phyloP scores from a whole-genome alignment of 306 rosid species.

The Trifolium pratense region DNA sequence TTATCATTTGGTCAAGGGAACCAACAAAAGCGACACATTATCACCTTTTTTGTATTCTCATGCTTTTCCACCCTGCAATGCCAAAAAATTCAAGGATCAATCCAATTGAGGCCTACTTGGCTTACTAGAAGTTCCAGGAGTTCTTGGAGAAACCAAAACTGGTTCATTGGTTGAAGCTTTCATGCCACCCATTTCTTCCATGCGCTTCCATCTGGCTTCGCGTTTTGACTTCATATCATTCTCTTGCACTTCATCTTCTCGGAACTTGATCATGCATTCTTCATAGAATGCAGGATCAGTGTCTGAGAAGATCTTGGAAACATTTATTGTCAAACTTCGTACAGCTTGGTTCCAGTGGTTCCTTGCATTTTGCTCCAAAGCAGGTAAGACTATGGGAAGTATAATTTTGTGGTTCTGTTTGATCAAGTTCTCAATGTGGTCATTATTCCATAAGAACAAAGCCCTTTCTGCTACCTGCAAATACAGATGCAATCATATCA shows the following conservation, averaged over 20 bases:
- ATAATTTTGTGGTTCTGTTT: constrained; percentile 75
- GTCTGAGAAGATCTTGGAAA: constrained; percentile 83
- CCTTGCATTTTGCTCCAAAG: constrained; percentile 74
- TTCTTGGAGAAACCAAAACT: constrained; percentile 75
- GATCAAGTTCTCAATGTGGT: constrained; percentile 78
- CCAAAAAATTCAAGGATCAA: constrained; percentile 38
- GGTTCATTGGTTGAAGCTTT: constrained; percentile 73
- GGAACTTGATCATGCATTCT: constrained; percentile 74
- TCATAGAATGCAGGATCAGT: constrained; percentile 74
- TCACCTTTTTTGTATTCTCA: constrained; percentile 34
- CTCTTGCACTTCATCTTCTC: constrained; percentile 73
- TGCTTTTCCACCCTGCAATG: constrained; percentile 36
- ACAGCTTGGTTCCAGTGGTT: constrained; percentile 97
- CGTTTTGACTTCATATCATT: constrained; percentile 58
- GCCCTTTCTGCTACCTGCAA: constrained; percentile 97
- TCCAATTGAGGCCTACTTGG: constrained; percentile 36
- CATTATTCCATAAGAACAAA: constrained; percentile 93
- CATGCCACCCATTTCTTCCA: constrained; percentile 89
- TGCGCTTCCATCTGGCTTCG: constrained; percentile 76
- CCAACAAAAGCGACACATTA: not conserved
- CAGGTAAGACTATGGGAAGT: constrained; percentile 86
- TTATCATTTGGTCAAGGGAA: not conserved
- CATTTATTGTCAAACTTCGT: constrained; percentile 82
- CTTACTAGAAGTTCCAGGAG: constrained; percentile 62
- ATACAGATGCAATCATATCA: constrained; percentile 35